Evolutionary conservation across 257 asterid species (phyloP).

Genomic region (Cinchona pubescens): DNA sequence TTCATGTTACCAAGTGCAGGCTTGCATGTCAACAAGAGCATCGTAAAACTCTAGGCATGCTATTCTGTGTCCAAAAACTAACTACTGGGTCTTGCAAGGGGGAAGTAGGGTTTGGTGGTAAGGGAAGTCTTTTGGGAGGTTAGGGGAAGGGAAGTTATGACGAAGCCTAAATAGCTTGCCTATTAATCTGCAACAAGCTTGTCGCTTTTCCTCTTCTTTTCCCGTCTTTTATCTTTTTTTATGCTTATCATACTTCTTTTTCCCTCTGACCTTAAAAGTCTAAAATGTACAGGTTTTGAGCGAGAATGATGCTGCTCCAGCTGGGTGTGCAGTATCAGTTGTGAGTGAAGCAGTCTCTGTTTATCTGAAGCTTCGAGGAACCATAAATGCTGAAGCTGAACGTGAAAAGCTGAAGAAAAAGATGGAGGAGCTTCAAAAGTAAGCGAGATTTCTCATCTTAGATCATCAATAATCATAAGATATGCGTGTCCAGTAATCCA

Average conservation of each 20-base stretch:
- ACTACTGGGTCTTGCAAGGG: background rate
- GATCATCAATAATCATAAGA: background rate
- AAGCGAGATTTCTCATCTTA: constrained; percentile 28
- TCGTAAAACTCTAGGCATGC: too few species aligned
- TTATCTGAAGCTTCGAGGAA: constrained; percentile 52
- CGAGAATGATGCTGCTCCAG: constrained; percentile 60
- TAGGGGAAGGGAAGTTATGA: background rate
- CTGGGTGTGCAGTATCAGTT: constrained; percentile 61
- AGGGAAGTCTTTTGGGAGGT: background rate
- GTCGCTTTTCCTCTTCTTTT: background rate
- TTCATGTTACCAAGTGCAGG: background rate
- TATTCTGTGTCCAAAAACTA: background rate
- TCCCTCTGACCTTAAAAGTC: background rate
- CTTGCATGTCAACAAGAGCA: background rate
- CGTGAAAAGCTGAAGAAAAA: constrained; percentile 71
- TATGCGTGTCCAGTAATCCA: background rate
- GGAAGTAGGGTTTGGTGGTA: background rate
- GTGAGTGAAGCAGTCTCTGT: constrained; percentile 64
- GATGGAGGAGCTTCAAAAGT: constrained; percentile 77
- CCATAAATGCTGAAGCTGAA: constrained; percentile 59
- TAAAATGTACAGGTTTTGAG: constrained; percentile 49
- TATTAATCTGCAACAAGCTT: background rate
- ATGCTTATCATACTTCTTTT: background rate
- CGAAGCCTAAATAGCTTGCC: background rate
- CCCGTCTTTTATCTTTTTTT: background rate